A percentile compares a stretch with the other conserved stretches of the same genome.
Evolutionary conservation across 73 alveolate species (phyloP).

Genomic region (Durusdinium trenchii): DNA sequence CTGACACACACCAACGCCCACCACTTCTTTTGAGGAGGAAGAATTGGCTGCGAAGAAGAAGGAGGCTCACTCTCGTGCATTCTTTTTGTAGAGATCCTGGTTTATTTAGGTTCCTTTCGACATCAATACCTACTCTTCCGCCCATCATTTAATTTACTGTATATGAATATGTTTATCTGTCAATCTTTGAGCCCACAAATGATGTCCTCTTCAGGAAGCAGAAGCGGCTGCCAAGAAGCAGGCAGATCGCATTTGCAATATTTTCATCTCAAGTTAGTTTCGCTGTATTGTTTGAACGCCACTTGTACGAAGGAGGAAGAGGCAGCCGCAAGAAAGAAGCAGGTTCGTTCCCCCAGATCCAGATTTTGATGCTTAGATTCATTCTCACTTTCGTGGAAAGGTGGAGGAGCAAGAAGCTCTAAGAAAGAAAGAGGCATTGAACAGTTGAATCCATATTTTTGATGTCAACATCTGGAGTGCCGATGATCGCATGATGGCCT

Average conservation of each 20-base stretch:
- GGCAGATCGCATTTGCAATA: background rate
- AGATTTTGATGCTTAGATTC: background rate
- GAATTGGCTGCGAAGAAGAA: background rate
- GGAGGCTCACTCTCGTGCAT: background rate
- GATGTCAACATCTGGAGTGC: background rate
- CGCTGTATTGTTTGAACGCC: background rate
- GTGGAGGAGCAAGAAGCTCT: no score
- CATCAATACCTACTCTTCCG: background rate
- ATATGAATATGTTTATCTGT: background rate
- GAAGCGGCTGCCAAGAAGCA: background rate
- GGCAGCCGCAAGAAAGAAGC: conserved; percentile 23
- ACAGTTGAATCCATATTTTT: no score
- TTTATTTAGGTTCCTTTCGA: background rate
- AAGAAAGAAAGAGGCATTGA: no score
- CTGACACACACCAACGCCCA: no score
- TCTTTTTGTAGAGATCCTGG: background rate
- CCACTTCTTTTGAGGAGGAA: no score
- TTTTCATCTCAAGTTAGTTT: background rate
- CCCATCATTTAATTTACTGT: background rate
- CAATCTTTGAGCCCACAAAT: background rate
- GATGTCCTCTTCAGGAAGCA: background rate
- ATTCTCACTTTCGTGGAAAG: background rate
- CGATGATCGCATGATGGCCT: background rate
- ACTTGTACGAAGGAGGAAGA: background rate
- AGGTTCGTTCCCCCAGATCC: background rate